These are phyloP conservation scores for Abelmoschus esculentus DNA, from an alignment of 345 rosid genomes.

Conservation along the genomic window DNA sequence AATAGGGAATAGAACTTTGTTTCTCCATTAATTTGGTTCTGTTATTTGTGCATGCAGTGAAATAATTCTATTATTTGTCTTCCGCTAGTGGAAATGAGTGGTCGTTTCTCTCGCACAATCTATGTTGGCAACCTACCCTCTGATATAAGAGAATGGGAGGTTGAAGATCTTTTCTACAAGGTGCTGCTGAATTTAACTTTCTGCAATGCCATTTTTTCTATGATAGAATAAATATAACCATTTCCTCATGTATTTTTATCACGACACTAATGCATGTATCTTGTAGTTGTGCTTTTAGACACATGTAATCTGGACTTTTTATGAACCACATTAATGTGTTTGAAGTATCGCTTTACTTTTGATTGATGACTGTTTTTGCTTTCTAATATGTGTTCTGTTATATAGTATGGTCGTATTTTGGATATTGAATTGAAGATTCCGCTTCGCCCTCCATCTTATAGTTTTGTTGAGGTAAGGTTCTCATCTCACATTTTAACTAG, in stretches of 20 bases:
- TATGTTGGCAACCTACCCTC: constrained; percentile 55
- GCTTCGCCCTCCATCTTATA: constrained; percentile 87
- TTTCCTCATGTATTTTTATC: background rate
- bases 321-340: background rate
- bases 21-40: constrained; percentile 16
- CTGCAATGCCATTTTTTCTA: background rate
- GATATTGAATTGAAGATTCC: constrained; percentile 95
- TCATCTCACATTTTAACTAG: background rate
- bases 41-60: constrained; percentile 30
- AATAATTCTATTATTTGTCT: constrained; percentile 20
- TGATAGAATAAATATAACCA: background rate
- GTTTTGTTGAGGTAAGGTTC: constrained; percentile 82
- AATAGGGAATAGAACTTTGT: background rate
- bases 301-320: background rate
- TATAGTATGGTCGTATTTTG: constrained; percentile 67
- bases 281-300: background rate
- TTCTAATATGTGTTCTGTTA: background rate
- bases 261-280: background rate
- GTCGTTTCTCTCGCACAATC: constrained; percentile 89
- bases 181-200: constrained; percentile 25
- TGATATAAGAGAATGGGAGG: constrained; percentile 49
- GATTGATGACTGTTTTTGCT: background rate
- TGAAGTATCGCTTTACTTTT: background rate
- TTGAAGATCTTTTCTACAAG: constrained; percentile 95
- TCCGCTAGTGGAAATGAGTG: constrained; percentile 55